Percentiles rank a stretch among this genome's conserved stretches.
phyloP scores from a whole-genome alignment of 2,329 filamentous ascomycete species.

The Tolypocladium paradoxum region DNA sequence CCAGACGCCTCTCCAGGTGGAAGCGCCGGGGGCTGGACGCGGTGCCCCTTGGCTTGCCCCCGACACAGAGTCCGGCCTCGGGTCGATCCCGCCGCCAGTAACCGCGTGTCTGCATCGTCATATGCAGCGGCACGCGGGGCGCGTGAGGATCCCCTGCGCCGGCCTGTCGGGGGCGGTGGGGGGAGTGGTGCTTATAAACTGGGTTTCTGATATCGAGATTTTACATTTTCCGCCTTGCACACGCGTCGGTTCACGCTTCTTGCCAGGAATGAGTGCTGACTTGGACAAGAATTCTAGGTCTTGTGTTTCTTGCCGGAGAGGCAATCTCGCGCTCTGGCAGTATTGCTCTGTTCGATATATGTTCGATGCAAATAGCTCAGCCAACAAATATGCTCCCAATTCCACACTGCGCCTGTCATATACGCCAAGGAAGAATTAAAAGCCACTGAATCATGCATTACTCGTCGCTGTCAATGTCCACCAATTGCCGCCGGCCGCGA shows the following conservation, averaged over 20 bases:
- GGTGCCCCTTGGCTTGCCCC: slow-evolving; percentile 8
- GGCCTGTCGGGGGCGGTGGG: slow-evolving; percentile 21
- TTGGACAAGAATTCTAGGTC: not conserved
- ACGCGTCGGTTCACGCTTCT: not conserved
- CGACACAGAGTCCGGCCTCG: not conserved
- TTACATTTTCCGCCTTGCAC: slow-evolving; percentile 1
- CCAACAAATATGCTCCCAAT: slow-evolving; percentile 3
- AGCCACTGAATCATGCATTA: not conserved
- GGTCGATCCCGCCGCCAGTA: slow-evolving; percentile 7
- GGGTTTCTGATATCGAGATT: slow-evolving; percentile 33
- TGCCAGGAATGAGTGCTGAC: slow-evolving; percentile 2
- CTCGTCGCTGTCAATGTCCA: slow-evolving; percentile 20
- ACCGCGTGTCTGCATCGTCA: slow-evolving; percentile 20
- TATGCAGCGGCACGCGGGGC: slow-evolving; percentile 14
- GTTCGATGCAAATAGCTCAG: slow-evolving; percentile 7
- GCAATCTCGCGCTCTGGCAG: not conserved
- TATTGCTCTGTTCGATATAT: not conserved
- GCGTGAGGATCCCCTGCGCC: slow-evolving; percentile 9
- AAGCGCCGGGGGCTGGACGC: too few relatives aligned
- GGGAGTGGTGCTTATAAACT: slow-evolving; percentile 34
- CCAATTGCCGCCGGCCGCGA: slow-evolving; percentile 17
- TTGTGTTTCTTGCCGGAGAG: not conserved
- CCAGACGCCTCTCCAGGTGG: not conserved
- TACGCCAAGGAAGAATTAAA: not conserved
- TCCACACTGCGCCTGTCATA: not conserved